Conservation (phyloP, 2,329 filamentous ascomycete genomes). For the Dichotomopilus funicola region DNA sequence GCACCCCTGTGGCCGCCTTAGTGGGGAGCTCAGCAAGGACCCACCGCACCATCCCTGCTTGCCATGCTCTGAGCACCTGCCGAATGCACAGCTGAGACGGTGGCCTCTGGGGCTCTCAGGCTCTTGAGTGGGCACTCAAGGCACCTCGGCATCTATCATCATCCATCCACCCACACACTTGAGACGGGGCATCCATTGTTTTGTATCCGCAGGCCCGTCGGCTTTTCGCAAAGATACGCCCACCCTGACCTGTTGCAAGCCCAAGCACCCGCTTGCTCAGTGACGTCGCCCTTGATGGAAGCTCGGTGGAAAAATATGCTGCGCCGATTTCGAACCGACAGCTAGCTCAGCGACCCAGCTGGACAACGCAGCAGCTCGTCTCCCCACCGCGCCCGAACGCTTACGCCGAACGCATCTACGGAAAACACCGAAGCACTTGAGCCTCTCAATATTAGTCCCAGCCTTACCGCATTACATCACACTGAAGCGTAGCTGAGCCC, state of each 20-base stretch:
- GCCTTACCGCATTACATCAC: too few relatives aligned
- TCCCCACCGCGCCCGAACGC: too few relatives aligned
- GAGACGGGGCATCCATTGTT: not conserved
- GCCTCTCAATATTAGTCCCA: too few relatives aligned
- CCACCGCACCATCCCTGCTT: not conserved
- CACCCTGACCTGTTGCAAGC: not conserved
- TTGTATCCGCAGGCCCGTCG: not conserved
- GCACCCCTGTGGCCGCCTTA: not conserved
- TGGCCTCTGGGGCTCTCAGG: too few relatives aligned
- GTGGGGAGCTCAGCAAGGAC: not conserved
- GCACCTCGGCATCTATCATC: too few relatives aligned
- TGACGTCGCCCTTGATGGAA: conserved; percentile 18
- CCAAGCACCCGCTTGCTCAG: too few relatives aligned
- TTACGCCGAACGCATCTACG: too few relatives aligned
- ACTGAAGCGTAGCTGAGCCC: too few relatives aligned
- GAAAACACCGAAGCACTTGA: too few relatives aligned
- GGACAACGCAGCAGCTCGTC: too few relatives aligned
- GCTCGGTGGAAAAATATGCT: conserved; percentile 12
- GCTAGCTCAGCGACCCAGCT: conserved; percentile 8
- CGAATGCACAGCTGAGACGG: too few relatives aligned
- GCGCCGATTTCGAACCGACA: conserved; percentile 12
- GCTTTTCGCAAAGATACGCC: not conserved
- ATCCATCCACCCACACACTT: not conserved
- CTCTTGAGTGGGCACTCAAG: too few relatives aligned
- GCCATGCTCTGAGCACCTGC: not conserved